These are phyloP conservation scores for Whalleya microplaca DNA, from an alignment of 2,329 filamentous ascomycete genomes.

Conservation along the genomic window DNA sequence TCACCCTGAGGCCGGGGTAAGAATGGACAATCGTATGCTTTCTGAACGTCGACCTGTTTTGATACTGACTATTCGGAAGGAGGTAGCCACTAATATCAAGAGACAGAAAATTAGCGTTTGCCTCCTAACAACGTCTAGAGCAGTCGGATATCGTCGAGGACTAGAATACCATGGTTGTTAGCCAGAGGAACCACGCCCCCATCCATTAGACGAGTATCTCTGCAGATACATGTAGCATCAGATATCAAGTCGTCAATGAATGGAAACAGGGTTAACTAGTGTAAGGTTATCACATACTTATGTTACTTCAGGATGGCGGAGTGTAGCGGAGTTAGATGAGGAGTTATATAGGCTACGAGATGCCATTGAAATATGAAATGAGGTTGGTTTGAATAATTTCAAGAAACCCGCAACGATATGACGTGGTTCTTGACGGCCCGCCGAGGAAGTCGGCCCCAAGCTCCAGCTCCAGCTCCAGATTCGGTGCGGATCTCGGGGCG, in stretches of 20 bases:
- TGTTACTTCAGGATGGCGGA: background rate
- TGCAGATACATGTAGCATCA: background rate
- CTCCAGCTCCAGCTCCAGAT: background rate
- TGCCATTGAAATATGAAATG: background rate
- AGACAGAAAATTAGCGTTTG: background rate
- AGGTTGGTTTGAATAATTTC: background rate
- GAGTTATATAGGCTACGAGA: background rate
- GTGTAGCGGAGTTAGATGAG: background rate
- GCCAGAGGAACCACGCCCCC: background rate
- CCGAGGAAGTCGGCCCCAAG: conserved; percentile 23
- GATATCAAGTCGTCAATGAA: background rate
- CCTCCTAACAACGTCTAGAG: background rate
- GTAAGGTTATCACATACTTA: background rate
- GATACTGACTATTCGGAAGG: no score
- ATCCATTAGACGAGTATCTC: background rate
- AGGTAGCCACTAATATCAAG: no score
- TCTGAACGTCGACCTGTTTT: background rate
- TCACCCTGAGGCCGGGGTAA: background rate
- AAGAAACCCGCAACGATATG: background rate
- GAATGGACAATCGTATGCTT: background rate
- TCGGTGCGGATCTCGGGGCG: conserved; percentile 21
- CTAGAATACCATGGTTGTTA: background rate
- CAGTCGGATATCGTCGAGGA: background rate
- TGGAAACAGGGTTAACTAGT: background rate
- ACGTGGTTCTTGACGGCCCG: conserved; percentile 15